Evolutionary conservation across 345 rosid genomes (phyloP), one percentile per base, ranked within the genome.

Genomic region (Eucalyptus marginata): DNA sequence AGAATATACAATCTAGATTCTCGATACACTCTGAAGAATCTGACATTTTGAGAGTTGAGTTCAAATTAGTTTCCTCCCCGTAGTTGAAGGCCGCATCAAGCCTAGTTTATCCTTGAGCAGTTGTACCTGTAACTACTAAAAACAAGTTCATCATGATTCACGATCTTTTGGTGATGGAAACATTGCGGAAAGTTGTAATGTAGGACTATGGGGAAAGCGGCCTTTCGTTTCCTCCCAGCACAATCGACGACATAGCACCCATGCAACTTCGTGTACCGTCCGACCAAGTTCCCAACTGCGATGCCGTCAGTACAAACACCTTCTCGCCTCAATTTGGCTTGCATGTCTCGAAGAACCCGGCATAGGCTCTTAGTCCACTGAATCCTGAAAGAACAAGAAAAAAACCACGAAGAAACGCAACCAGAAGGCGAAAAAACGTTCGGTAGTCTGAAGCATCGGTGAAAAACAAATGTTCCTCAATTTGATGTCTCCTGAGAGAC

Each of bases 181-280:
- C 46, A 18, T 71, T 36, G 46, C 27, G 56, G 83, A 36, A 20
- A 71, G 27, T 36, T 71, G 27, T 36, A 33, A 71, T 71, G 83
- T 18, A 36, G 83, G 46, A 71, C 83, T 18, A 71, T 10, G 46
- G 44, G 27, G 83, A 36, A 71, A 29, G 12, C 56, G 27, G 92
- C 94, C 93, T 94, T 94, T 87, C 89, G 68, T 27, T 89, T 88
- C 89, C 88, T 93, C 85, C 96, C 95, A 2, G 95, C 94, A 22
- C 90, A 90, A 79, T 94, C 96, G 54, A 93, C 94, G 13, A 93
- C 94, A 50, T 93, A 93, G 92, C 96, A 94, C 27, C 94, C 96
- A 2, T 86, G 88, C 46, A 91, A 83, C 86, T 93, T 94, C 5
- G 96, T 93, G 58, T 89, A 93, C 85, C 91, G 95, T 68, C 96